Conservation (phyloP, 225 moss, liverwort and hornwort genomes). For the Neckera pumila region DNA sequence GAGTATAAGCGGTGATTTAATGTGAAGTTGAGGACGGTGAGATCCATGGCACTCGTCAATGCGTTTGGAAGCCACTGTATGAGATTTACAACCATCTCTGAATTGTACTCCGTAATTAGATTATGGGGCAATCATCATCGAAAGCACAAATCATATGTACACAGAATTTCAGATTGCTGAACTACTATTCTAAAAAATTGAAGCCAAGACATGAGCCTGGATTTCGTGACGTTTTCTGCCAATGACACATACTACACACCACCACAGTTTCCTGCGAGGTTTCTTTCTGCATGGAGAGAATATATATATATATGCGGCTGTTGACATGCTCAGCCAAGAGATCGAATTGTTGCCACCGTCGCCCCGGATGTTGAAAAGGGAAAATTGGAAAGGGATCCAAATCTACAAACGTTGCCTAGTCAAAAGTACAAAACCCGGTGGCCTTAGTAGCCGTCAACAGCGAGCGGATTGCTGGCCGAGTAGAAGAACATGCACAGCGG, state of each 20-base stretch:
- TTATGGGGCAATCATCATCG: background rate
- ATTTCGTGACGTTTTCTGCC: background rate
- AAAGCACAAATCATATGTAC: background rate
- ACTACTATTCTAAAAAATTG: background rate
- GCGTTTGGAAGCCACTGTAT: background rate
- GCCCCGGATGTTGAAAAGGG: background rate
- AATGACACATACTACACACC: background rate
- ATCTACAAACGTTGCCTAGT: background rate
- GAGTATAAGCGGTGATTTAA: background rate
- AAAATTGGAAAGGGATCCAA: background rate
- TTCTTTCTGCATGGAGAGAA: background rate
- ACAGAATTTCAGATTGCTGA: background rate
- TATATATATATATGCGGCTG: background rate
- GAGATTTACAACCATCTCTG: background rate
- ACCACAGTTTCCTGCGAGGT: background rate
- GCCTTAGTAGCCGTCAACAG: background rate
- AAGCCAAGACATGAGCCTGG: background rate
- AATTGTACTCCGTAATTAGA: background rate
- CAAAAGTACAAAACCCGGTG: background rate
- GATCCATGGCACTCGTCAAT: no score
- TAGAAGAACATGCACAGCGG: conserved; percentile 89
- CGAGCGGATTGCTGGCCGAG: background rate
- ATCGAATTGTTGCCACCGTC: background rate
- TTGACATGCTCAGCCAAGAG: background rate
- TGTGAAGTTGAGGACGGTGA: background rate